A percentile compares a stretch with the other conserved stretches of the same genome.
These are phyloP conservation scores for Thyridium curvatum DNA, from an alignment of 2,329 filamentous ascomycete species.

Conservation along the genomic window DNA sequence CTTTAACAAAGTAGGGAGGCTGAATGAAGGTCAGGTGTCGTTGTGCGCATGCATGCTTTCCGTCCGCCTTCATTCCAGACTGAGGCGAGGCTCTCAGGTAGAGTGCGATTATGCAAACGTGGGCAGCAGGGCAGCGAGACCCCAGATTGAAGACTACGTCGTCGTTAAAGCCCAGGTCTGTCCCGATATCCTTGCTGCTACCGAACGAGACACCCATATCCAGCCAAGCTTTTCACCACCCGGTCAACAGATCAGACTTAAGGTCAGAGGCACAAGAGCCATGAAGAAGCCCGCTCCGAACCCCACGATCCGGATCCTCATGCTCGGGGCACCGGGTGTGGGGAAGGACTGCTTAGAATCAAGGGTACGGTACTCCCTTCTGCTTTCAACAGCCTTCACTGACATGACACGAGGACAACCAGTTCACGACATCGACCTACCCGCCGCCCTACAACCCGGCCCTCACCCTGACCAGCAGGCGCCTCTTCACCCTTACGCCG, in stretches of 20 bases:
- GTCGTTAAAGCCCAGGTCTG: no score
- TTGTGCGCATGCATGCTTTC: background rate
- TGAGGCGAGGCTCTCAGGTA: no score
- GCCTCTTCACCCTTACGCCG: conserved; percentile 15
- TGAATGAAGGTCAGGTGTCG: background rate
- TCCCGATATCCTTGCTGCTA: no score
- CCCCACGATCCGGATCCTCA: conserved; percentile 17
- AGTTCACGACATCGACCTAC: conserved; percentile 20
- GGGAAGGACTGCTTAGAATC: conserved; percentile 23
- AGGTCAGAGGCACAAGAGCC: no score
- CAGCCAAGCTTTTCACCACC: no score
- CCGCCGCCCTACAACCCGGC: conserved; percentile 21
- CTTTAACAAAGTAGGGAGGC: no score
- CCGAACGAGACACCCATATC: no score
- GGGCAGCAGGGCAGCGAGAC: no score
- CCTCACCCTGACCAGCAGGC: conserved; percentile 19
- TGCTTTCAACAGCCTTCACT: background rate
- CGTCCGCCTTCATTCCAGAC: no score
- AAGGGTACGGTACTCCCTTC: conserved; percentile 10
- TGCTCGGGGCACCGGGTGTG: conserved; percentile 18
- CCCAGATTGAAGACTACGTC: no score
- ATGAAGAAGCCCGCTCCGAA: conserved; percentile 11
- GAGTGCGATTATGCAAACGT: no score
- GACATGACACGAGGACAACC: background rate
- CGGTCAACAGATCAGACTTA: no score